Conservation (phyloP, 306 rosid genomes). For the Abrus pulchellus region DNA sequence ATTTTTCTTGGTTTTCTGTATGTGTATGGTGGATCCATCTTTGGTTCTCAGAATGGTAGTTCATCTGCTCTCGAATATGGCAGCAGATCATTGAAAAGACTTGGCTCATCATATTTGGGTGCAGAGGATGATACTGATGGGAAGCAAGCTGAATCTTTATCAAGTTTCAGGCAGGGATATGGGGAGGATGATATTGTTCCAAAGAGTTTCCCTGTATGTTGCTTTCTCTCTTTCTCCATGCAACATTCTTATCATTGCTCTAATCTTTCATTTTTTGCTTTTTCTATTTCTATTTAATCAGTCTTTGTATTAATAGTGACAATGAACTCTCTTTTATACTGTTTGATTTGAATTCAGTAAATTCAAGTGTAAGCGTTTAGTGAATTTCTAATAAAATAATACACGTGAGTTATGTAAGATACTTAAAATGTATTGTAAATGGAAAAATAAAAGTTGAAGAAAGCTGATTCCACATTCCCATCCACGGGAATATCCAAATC, state of each 20-base stretch:
- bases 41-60: constrained; percentile 71
- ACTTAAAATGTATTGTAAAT: constrained; percentile 32
- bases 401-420: constrained; percentile 2
- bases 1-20: constrained; percentile 82
- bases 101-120: constrained; percentile 85
- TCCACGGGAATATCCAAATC: constrained; percentile 19
- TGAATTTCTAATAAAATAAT: constrained; percentile 20
- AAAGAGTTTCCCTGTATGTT: constrained; percentile 90
- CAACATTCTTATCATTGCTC: constrained; percentile 31
- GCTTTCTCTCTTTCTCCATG: constrained; percentile 19
- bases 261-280: background rate
- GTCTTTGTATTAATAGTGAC: background rate
- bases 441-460: constrained; percentile 34
- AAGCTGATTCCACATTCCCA: constrained; percentile 29
- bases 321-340: background rate
- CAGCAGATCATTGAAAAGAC: constrained; percentile 76
- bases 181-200: constrained; percentile 60
- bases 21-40: constrained; percentile 85
- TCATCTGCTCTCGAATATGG: constrained; percentile 86
- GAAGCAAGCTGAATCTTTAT: constrained; percentile 77
- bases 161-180: constrained; percentile 65
- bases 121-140: constrained; percentile 72
- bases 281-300: constrained; percentile 5
- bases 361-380: constrained; percentile 1
- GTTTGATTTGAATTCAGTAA: constrained; percentile 19